phyloP scores from a whole-genome alignment of 2,329 filamentous ascomycete genomes.

The Ceratocystis ficicola region DNA sequence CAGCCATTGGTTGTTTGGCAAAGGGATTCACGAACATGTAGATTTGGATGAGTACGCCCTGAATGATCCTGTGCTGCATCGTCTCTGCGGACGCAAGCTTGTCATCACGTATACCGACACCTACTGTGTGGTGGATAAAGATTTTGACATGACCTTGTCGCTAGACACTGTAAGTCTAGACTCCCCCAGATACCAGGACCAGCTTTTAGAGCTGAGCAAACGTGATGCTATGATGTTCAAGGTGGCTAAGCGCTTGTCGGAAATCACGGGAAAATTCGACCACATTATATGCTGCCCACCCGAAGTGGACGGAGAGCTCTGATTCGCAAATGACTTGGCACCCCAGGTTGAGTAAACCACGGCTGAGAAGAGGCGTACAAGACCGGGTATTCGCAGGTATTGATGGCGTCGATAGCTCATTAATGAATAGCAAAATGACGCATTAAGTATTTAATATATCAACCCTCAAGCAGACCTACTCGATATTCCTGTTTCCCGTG shows the following conservation, averaged over 20 bases:
- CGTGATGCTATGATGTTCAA: too few relatives aligned
- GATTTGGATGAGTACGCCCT: conserved; percentile 27
- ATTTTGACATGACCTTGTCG: neutral
- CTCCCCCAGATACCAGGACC: too few relatives aligned
- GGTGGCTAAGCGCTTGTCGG: too few relatives aligned
- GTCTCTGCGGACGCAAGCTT: neutral
- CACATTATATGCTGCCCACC: too few relatives aligned
- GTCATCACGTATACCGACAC: conserved; percentile 22
- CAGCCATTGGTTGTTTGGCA: neutral
- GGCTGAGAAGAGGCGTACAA: neutral
- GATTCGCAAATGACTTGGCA: too few relatives aligned
- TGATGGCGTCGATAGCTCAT: neutral
- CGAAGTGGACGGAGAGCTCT: too few relatives aligned
- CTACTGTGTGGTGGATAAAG: neutral
- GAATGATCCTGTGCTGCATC: conserved; percentile 6
- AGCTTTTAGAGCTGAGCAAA: too few relatives aligned
- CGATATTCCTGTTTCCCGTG: neutral
- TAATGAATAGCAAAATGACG: neutral
- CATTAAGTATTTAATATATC: neutral
- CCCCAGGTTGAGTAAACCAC: neutral
- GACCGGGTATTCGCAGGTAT: neutral
- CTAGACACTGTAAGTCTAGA: neutral
- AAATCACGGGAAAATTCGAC: too few relatives aligned
- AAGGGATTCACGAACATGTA: neutral
- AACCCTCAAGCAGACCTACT: conserved; percentile 24